Conservation (phyloP, 345 rosid species). For the Dipteronia sinensis region DNA sequence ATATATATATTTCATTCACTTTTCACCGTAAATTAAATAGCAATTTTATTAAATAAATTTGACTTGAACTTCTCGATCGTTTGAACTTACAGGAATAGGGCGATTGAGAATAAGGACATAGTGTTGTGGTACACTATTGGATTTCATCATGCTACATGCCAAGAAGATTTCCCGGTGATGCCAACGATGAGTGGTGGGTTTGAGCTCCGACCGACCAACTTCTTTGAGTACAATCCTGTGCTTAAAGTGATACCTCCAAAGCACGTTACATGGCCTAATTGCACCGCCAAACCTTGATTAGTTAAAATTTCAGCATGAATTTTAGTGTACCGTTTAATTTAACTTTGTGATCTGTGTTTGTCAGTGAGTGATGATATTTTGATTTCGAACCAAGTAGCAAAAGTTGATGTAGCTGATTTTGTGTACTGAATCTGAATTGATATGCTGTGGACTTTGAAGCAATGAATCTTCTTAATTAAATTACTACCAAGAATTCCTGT, state of each 20-base stretch:
- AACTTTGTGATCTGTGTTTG: no score
- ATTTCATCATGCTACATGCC: conserved; percentile 34
- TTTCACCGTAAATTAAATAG: no score
- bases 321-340: no score
- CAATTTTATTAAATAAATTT: no score
- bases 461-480: not conserved
- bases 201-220: conserved; percentile 29
- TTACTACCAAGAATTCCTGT: no score
- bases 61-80: no score
- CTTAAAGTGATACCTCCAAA: conserved; percentile 23
- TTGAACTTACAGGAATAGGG: conserved; percentile 10
- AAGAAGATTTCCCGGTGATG: conserved; percentile 39
- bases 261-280: not conserved
- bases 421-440: not conserved
- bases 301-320: not conserved
- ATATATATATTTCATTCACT: not conserved
- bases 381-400: no score
- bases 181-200: conserved; percentile 27
- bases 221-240: conserved; percentile 32
- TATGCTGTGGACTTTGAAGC: not conserved
- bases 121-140: conserved; percentile 35
- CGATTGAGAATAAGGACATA: conserved; percentile 33
- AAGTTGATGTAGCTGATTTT: no score
- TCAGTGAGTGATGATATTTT: no score
- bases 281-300: not conserved